Conservation (phyloP, 495 filamentous ascomycete species). For the Neurospora sublineolata region DNA sequence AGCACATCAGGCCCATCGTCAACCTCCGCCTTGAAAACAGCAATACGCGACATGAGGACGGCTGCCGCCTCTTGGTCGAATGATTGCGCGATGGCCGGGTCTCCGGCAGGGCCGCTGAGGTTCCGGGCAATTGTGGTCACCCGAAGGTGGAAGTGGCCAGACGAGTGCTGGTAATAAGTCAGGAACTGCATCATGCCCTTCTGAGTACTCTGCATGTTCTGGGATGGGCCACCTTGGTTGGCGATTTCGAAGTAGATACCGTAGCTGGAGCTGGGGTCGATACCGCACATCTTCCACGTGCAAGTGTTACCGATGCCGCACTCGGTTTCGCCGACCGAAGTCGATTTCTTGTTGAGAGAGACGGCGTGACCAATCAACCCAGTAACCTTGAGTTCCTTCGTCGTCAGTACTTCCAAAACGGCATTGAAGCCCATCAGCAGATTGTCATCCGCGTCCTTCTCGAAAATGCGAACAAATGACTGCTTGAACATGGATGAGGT, state of each 20-base stretch:
- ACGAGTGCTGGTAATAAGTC: constrained; percentile 97
- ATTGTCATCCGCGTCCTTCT: constrained; percentile 90
- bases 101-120: constrained; percentile 86
- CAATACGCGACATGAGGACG: constrained; percentile 95
- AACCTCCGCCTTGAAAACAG: constrained; percentile 97
- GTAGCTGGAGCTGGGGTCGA: constrained; percentile 87
- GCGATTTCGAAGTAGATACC: constrained; percentile 98
- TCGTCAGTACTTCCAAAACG: constrained; percentile 89
- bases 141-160: constrained; percentile 88
- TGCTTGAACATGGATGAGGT: constrained; percentile 99
- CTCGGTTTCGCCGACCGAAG: constrained; percentile 93
- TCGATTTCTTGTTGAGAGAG: constrained; percentile 94
- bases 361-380: constrained; percentile 95
- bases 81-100: constrained; percentile 93
- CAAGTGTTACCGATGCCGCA: constrained; percentile 98
- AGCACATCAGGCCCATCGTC: constrained; percentile 99
- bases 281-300: constrained; percentile 99
- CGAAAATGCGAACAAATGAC: constrained; percentile 93
- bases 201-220: constrained; percentile 75
- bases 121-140: constrained; percentile 90
- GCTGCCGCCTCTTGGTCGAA: constrained; percentile 98
- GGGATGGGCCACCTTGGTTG: constrained; percentile 78
- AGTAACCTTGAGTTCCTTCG: constrained; percentile 97
- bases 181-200: constrained; percentile 97
- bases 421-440: constrained; percentile 98